Percentiles rank a stretch among this genome's conserved stretches.
These are phyloP conservation scores for Oemleria cerasiformis DNA, from an alignment of 306 rosid genomes.

Conservation along the genomic window DNA sequence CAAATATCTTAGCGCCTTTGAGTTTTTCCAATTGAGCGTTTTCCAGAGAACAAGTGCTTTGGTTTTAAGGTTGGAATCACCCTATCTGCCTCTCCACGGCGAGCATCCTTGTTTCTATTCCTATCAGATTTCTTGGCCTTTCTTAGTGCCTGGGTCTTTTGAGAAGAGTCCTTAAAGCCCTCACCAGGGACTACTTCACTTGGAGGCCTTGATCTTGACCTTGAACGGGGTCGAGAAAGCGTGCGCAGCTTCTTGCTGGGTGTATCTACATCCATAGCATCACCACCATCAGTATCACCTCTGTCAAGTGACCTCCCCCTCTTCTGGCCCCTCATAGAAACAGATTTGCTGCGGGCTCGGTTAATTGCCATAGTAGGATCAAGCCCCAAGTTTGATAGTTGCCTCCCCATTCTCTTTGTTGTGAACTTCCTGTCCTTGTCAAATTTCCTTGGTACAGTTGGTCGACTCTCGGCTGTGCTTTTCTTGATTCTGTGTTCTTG, in stretches of 20 bases:
- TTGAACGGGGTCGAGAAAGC: constrained; percentile 50
- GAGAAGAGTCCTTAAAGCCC: constrained; percentile 69
- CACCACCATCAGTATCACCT: constrained; percentile 34
- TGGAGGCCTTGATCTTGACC: constrained; percentile 60
- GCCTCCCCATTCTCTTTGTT: constrained; percentile 78
- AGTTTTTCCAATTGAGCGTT: constrained; percentile 69
- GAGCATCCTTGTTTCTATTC: constrained; percentile 76
- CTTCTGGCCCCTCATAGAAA: constrained; percentile 51
- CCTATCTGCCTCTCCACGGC: constrained; percentile 91
- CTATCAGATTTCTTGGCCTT: constrained; percentile 59
- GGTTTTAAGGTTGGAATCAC: constrained; percentile 75
- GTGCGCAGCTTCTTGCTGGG: constrained; percentile 63
- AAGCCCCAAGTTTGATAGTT: constrained; percentile 66
- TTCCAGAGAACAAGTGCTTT: constrained; percentile 81
- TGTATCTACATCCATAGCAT: constrained; percentile 59
- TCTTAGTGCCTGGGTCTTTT: constrained; percentile 65
- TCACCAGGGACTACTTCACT: constrained; percentile 79
- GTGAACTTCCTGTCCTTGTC: constrained; percentile 64
- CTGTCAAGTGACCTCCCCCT: constrained; percentile 66
- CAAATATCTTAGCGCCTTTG: constrained; percentile 53
- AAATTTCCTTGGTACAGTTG: constrained; percentile 75
- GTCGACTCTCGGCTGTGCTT: constrained; percentile 83
- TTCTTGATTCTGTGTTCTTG: constrained; percentile 77
- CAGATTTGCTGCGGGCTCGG: constrained; percentile 71
- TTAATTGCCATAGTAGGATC: constrained; percentile 60